A percentile compares a stretch with the other conserved stretches of the same genome.
These are phyloP conservation scores for Wickerhamomyces bovis DNA, from an alignment of 805 yeast species.

Conservation along the genomic window DNA sequence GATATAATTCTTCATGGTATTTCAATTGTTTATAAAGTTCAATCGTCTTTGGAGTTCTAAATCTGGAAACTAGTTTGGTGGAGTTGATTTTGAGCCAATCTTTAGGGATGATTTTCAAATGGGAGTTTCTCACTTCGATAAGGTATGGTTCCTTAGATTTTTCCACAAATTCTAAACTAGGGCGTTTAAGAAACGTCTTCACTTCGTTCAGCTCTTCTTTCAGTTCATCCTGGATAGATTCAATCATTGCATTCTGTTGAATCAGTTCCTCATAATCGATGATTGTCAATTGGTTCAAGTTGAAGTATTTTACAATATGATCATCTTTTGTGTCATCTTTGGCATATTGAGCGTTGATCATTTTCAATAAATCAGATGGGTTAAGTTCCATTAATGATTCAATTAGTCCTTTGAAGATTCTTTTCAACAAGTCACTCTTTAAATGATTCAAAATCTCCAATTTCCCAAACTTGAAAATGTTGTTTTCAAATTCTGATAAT, in stretches of 20 bases:
- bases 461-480: slow-evolving; percentile 25
- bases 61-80: slow-evolving; percentile 63
- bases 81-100: slow-evolving; percentile 76
- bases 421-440: slow-evolving; percentile 30
- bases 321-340: slow-evolving; percentile 44
- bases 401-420: slow-evolving; percentile 34
- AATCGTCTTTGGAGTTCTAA: slow-evolving; percentile 54
- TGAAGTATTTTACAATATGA: slow-evolving; percentile 39
- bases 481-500: slow-evolving; percentile 28
- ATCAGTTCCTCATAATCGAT: slow-evolving; percentile 8
- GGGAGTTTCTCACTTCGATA: slow-evolving; percentile 64
- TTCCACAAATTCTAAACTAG: slow-evolving; percentile 48
- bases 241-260: slow-evolving; percentile 33
- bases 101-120: slow-evolving; percentile 49
- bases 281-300: slow-evolving; percentile 27
- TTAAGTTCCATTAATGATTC: slow-evolving; percentile 26
- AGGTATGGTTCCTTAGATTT: slow-evolving; percentile 64
- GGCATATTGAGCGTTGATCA: slow-evolving; percentile 47
- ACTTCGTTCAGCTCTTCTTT: slow-evolving; percentile 46
- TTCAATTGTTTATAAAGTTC: slow-evolving; percentile 48
- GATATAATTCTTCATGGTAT: slow-evolving; percentile 49
- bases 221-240: slow-evolving; percentile 41
- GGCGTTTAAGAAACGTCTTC: slow-evolving; percentile 43
- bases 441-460: slow-evolving; percentile 19
- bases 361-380: slow-evolving; percentile 32